These are phyloP conservation scores for Lepidopterella palustris DNA, from an alignment of 495 filamentous ascomycete genomes.

Conservation along the genomic window DNA sequence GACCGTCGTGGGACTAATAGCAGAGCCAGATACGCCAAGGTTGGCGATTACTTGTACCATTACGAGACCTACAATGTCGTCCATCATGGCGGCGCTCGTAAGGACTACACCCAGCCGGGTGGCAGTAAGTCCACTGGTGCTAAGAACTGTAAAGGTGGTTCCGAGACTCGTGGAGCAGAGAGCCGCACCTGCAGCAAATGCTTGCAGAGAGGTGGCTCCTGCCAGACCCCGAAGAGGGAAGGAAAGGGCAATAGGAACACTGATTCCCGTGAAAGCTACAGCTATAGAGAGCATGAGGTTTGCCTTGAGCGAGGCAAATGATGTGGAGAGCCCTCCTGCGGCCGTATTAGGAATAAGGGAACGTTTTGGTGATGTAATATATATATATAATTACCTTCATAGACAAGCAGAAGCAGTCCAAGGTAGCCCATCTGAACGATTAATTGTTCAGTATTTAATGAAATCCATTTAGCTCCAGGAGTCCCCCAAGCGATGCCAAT, in stretches of 20 bases:
- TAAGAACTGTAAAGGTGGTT: conserved; percentile 70
- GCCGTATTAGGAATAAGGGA: not conserved
- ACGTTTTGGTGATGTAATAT: not conserved
- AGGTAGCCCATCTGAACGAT: conserved; percentile 70
- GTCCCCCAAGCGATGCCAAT: conserved; percentile 65
- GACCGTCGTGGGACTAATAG: conserved; percentile 42
- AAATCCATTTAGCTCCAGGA: conserved; percentile 51
- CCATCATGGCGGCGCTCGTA: conserved; percentile 69
- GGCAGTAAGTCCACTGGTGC: conserved; percentile 46
- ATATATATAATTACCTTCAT: conserved; percentile 46
- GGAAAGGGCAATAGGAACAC: conserved; percentile 59
- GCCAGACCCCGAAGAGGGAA: conserved; percentile 49
- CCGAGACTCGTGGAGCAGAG: conserved; percentile 71
- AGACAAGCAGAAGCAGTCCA: conserved; percentile 68
- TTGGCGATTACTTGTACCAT: conserved; percentile 64
- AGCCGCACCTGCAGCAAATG: conserved; percentile 70
- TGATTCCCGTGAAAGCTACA: conserved; percentile 60
- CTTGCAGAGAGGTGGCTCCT: conserved; percentile 48
- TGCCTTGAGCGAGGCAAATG: conserved; percentile 49
- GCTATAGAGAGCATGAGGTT: conserved; percentile 54
- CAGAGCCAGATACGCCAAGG: conserved; percentile 35
- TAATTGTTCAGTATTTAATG: conserved; percentile 42
- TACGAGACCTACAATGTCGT: conserved; percentile 76
- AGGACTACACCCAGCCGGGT: conserved; percentile 66
- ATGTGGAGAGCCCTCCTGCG: conserved; percentile 60